phyloP scores from a whole-genome alignment of 2,329 filamentous ascomycete species.

The Aureobasidium sp. region DNA sequence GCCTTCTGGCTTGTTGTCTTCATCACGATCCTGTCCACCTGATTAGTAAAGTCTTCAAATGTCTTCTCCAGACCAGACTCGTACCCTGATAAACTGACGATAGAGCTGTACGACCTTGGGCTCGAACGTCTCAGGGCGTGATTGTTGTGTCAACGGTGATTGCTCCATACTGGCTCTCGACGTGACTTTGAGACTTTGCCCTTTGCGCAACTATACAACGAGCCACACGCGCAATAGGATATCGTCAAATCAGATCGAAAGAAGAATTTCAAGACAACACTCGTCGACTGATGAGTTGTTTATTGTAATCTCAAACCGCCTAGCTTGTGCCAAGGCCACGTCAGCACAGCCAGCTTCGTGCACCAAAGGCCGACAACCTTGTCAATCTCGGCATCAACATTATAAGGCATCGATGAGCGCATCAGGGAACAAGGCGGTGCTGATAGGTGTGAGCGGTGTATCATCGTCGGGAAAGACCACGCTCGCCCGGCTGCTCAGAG shows the following conservation, averaged over 20 bases:
- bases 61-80: conserved; percentile 6
- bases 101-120: conserved; percentile 92
- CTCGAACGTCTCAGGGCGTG: conserved; percentile 80
- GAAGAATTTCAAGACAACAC: background rate
- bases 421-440: conserved; percentile 36
- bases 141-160: conserved; percentile 89
- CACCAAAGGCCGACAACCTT: conserved; percentile 1
- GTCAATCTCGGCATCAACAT: background rate
- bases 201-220: background rate
- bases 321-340: conserved; percentile 11
- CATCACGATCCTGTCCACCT: conserved; percentile 48
- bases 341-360: conserved; percentile 3
- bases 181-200: background rate
- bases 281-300: background rate
- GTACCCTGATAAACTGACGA: conserved; percentile 63
- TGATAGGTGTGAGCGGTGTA: conserved; percentile 79
- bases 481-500: conserved; percentile 71
- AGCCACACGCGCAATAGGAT: background rate
- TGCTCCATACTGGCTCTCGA: conserved; percentile 57
- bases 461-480: conserved; percentile 96
- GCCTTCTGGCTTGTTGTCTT: conserved; percentile 67
- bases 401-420: conserved; percentile 11
- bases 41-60: conserved; percentile 6
- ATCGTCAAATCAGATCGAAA: background rate
- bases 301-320: conserved; percentile 13